Evolutionary conservation across 192 early-diverging fungal genomes (phyloP).

Genomic region (Haplosporangium gracile): DNA sequence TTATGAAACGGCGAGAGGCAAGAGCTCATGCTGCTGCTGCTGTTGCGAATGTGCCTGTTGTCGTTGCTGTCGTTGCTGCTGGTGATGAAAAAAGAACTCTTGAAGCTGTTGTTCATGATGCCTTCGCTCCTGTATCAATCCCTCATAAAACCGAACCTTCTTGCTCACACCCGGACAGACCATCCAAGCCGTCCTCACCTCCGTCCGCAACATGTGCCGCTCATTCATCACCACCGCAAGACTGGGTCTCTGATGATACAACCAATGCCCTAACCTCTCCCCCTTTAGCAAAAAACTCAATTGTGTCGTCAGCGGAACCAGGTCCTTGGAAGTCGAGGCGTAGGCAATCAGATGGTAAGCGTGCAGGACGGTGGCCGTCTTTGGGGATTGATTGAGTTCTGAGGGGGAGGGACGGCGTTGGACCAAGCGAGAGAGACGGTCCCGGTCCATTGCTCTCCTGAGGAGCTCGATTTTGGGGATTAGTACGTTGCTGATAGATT

Average conservation of each 20-base stretch:
- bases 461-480: conserved; percentile 40
- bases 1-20: background rate
- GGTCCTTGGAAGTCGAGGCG: conserved; percentile 16
- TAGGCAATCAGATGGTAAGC: conserved; percentile 34
- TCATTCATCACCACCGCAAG: conserved; percentile 36
- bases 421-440: conserved; percentile 34
- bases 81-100: background rate
- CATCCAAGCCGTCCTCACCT: conserved; percentile 44
- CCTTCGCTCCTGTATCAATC: conserved; percentile 26
- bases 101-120: conserved; percentile 24
- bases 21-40: background rate
- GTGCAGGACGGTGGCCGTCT: conserved; percentile 23
- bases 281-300: conserved; percentile 35
- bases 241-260: conserved; percentile 26
- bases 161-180: conserved; percentile 33
- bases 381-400: conserved; percentile 34
- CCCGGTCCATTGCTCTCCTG: conserved; percentile 30
- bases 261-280: conserved; percentile 31
- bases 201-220: conserved; percentile 29
- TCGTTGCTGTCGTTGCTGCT: background rate
- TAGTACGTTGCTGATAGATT: conserved; percentile 32
- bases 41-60: background rate
- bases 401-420: conserved; percentile 36
- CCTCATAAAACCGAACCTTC: conserved; percentile 42
- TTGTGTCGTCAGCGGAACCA: conserved; percentile 27